Evolutionary conservation across 192 early-diverging fungal species (phyloP), one percentile per base, ranked within the genome.

Genomic region (Phycomyces nitens): DNA sequence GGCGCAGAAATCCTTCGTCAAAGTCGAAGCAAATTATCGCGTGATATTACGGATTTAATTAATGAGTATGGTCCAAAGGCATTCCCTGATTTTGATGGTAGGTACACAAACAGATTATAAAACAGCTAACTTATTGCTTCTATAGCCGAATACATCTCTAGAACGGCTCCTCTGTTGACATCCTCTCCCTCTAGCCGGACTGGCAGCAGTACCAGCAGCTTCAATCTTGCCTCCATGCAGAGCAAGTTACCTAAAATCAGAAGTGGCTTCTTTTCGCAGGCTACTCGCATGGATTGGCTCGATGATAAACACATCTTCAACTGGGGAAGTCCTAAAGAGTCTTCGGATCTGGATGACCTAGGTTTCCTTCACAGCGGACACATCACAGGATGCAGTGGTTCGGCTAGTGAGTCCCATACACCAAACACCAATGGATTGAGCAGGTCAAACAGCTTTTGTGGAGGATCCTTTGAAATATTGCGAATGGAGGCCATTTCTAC

Each of bases 51-150:
- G 16, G 79, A 83, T 1, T 62, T 92, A 23, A 91, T 98, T 60
- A 90, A 92, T 50, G 92, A 95, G 57, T 82, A 93, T 22, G 94
- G 89, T 14, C 90, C 90, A 11, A 81, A 89, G 65, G 84, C 89
- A 50, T 92, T 87, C 65, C 80, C 82, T 12, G 87, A 92, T 62
- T 92, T 92, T 73, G 80, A 84, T 65, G 75, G 23, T 71, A 60
- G 34, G 60, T 61, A 8, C 14, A 8, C 27, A 49, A 26, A 20
- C 44, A 56, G 38, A 41, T 21, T 41, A 41, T 41, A 3, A 27
- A 47, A 14, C 12, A 58, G 16, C 21, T 10, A 18, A 49, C 9
- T n/a, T 43, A 21, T 8, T 44, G 16, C 20, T 22, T 6, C 7
- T 14, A 2, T 43, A 64, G 62, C 62, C 7, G 62, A 64, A 26